Evolutionary conservation across 2,329 filamentous ascomycete genomes (phyloP).

Genomic region (Coniochaeta sp.): DNA sequence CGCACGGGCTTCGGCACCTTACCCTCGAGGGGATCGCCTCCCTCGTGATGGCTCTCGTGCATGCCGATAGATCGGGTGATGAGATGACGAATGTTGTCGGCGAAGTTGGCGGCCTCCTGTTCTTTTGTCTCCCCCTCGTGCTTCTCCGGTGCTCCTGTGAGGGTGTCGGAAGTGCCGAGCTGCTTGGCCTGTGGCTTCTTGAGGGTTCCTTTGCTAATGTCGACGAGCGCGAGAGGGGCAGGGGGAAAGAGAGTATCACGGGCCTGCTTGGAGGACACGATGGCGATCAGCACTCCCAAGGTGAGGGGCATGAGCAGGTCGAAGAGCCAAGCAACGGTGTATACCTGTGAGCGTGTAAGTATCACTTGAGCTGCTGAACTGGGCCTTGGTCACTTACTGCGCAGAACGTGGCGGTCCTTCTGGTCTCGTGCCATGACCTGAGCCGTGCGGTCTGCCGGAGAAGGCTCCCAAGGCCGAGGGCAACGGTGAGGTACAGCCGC

Average conservation of each 20-base stretch:
- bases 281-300: neutral
- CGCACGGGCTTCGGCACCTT: neutral
- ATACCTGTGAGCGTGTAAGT: neutral
- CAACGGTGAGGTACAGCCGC: neutral
- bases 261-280: neutral
- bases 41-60: neutral
- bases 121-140: neutral
- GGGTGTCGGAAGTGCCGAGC: constrained; percentile 1
- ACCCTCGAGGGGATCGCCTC: constrained; percentile 2
- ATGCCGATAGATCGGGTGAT: neutral
- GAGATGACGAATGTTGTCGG: constrained; percentile 1
- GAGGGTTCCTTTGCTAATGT: constrained; percentile 2
- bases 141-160: constrained; percentile 1
- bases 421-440: constrained; percentile 1
- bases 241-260: neutral
- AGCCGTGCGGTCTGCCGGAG: neutral
- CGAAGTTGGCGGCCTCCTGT: constrained; percentile 3
- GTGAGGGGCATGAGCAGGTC: neutral
- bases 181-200: constrained; percentile 1
- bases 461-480: neutral
- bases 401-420: neutral
- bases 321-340: neutral
- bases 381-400: neutral
- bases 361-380: neutral
- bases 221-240: neutral